phyloP scores from a whole-genome alignment of 2,329 filamentous ascomycete genomes.

The Xenoacremonium recifei region DNA sequence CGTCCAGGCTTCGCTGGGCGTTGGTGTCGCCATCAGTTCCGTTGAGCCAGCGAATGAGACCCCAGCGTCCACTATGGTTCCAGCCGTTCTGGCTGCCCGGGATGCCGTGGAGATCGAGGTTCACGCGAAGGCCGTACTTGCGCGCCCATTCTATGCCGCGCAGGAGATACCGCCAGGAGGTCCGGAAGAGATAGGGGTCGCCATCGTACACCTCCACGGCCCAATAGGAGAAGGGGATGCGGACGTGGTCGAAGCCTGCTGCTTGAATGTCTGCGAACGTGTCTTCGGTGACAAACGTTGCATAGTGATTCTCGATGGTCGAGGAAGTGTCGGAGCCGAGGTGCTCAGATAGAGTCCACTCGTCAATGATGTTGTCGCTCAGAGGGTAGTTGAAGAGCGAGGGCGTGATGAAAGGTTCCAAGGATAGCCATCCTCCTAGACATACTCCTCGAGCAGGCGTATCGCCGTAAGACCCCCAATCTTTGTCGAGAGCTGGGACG shows the following conservation, averaged over 20 bases:
- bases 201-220: constrained; percentile 79
- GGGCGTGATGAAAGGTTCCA: constrained; percentile 95
- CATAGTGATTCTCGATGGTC: constrained; percentile 87
- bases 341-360: constrained; percentile 74
- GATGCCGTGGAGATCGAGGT: constrained; percentile 88
- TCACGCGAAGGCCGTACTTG: constrained; percentile 87
- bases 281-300: constrained; percentile 79
- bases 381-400: constrained; percentile 77
- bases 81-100: constrained; percentile 96
- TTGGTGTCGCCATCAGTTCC: constrained; percentile 82
- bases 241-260: constrained; percentile 93
- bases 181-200: constrained; percentile 84
- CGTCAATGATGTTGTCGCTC: constrained; percentile 71
- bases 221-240: constrained; percentile 96
- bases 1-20: constrained; percentile 75
- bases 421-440: constrained; percentile 86
- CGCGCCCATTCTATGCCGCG: constrained; percentile 91
- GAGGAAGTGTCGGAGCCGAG: constrained; percentile 66
- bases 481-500: constrained; percentile 72
- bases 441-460: constrained; percentile 88
- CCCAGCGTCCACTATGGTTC: constrained; percentile 90
- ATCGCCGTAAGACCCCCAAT: constrained; percentile 74
- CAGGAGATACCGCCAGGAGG: constrained; percentile 90
- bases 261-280: constrained; percentile 82
- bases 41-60: constrained; percentile 82